Conservation (phyloP, 2,329 filamentous ascomycete species). For the Sporothrix mexicana region DNA sequence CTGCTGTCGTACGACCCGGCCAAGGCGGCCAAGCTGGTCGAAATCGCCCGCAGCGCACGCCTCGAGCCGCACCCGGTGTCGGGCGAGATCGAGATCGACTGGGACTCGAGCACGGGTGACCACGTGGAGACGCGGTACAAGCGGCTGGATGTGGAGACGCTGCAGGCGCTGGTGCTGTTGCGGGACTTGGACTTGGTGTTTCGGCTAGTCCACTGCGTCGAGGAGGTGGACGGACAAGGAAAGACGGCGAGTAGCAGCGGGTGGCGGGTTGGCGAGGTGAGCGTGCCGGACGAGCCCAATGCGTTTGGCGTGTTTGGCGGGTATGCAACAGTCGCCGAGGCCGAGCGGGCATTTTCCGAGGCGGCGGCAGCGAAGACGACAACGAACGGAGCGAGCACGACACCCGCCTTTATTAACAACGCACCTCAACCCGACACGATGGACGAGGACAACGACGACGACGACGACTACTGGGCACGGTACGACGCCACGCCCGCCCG, state of each 20-base stretch:
- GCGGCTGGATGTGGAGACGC: conserved; percentile 75
- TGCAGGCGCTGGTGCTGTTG: conserved; percentile 70
- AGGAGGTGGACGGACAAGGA: conserved; percentile 65
- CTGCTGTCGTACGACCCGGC: conserved; percentile 71
- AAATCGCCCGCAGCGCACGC: conserved; percentile 64
- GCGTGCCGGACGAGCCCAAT: conserved; percentile 60
- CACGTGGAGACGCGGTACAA: conserved; percentile 69
- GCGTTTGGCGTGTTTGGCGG: conserved; percentile 63
- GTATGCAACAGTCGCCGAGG: conserved; percentile 59
- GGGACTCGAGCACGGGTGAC: conserved; percentile 49
- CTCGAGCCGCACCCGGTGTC: conserved; percentile 82
- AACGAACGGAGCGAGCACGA: conserved; percentile 31
- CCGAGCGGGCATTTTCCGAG: conserved; percentile 60
- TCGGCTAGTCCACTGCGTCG: conserved; percentile 71
- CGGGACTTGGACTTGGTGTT: conserved; percentile 65
- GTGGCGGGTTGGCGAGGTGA: conserved; percentile 76
- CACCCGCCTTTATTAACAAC: conserved; percentile 53
- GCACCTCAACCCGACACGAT: conserved; percentile 28
- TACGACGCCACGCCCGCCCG: conserved; percentile 68
- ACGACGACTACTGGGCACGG: conserved; percentile 80
- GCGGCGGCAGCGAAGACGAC: background rate
- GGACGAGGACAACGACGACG: conserved; percentile 67
- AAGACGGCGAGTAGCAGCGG: conserved; percentile 55
- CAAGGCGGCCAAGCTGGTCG: conserved; percentile 62
- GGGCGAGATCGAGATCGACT: conserved; percentile 78